These are phyloP conservation scores for Cnidoscolus chayamansa DNA, from an alignment of 441 rosid genomes.

Conservation along the genomic window DNA sequence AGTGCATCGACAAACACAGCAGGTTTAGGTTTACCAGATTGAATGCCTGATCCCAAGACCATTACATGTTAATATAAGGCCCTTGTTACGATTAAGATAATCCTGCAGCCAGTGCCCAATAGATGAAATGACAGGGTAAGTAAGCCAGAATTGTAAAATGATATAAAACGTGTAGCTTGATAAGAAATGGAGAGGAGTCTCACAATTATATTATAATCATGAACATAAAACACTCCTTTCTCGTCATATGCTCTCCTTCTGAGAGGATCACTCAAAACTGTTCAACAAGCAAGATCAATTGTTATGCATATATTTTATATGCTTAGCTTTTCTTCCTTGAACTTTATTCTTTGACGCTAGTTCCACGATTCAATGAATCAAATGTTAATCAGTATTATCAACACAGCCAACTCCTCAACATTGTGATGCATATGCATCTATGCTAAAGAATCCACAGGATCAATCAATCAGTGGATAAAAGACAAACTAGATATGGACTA, in stretches of 20 bases:
- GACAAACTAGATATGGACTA: background rate
- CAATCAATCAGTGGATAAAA: background rate
- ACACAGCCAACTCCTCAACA: background rate
- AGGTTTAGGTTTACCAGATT: conserved; percentile 43
- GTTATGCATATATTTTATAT: conserved; percentile 1
- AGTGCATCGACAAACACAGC: background rate
- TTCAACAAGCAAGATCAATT: conserved; percentile 20
- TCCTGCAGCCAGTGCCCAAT: conserved; percentile 50
- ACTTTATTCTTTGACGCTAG: background rate
- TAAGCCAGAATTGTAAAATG: background rate
- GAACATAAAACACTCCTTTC: conserved; percentile 53
- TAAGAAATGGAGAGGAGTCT: conserved; percentile 15
- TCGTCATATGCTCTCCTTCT: conserved; percentile 72
- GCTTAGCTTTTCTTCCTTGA: background rate
- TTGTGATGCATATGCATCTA: background rate
- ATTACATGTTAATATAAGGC: conserved; percentile 86
- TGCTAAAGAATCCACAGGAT: background rate
- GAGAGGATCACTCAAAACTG: conserved; percentile 77
- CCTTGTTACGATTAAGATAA: conserved; percentile 72
- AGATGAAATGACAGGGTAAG: background rate
- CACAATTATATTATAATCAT: conserved; percentile 56
- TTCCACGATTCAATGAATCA: background rate
- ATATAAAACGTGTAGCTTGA: background rate
- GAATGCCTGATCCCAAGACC: conserved; percentile 84
- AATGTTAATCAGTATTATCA: background rate